phyloP scores from a whole-genome alignment of 768 basidiomycete genomes.

The Lactarius akahatsu region DNA sequence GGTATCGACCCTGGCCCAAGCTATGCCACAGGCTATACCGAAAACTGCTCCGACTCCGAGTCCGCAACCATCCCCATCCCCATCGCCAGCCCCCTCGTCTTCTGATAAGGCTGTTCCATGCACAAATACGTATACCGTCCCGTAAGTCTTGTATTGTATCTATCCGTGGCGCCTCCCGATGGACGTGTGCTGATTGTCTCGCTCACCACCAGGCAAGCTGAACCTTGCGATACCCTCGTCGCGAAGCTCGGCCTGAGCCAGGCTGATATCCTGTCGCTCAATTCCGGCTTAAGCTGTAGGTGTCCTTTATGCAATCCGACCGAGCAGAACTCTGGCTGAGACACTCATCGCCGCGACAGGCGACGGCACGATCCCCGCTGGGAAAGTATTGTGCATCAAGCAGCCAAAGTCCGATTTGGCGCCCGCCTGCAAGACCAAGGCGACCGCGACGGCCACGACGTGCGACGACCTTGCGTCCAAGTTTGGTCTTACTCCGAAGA shows the following conservation, averaged over 20 bases:
- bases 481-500: neutral
- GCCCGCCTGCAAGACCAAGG: constrained; percentile 19
- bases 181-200: neutral
- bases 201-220: neutral
- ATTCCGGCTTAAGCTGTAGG: constrained; percentile 15
- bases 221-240: constrained; percentile 7
- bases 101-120: neutral
- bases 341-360: neutral
- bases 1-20: neutral
- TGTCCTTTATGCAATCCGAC: neutral
- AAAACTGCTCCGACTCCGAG: too few relatives aligned
- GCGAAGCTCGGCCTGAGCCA: neutral
- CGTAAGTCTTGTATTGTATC: neutral
- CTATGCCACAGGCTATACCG: neutral
- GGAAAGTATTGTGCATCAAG: neutral
- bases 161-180: neutral
- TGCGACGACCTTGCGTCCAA: constrained; percentile 1
- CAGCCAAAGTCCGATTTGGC: neutral
- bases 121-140: neutral
- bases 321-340: neutral
- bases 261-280: neutral
- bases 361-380: neutral
- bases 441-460: constrained; percentile 6
- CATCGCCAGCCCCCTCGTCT: too few relatives aligned
- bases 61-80: neutral